Base-by-base conservation (phyloP, 257 asterid species). In the Capsicum baccatum region DNA sequence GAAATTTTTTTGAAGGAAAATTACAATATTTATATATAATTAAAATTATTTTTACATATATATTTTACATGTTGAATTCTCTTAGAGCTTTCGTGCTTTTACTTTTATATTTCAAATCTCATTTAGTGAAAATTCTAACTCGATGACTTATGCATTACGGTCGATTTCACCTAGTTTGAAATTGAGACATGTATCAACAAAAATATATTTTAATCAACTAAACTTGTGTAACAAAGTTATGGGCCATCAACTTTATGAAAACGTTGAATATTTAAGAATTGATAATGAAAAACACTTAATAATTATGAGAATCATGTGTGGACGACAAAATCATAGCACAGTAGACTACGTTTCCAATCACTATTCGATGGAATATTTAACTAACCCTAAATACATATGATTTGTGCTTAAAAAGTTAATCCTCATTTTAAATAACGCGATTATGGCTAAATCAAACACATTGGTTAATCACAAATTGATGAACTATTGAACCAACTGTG, bases 251-350 rank as follows among this genome's bases (percentile, higher is more conserved):
- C 47, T 74, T 74, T 48, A 76, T 67, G 56, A 89, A 89, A 87
- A 89, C 69, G 73, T 59, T 50, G 81, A 73, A 70, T 69, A 89
- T 79, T 8, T 42, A 55, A 12, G 62, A 74, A 21, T 74, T 50
- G 62, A 74, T 74, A 0, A 21, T 47, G 19, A 74, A 83, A 60
- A 64, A 80, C 84, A 83, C 84, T 89, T 26, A 26, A 26, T 84
- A 80, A 39, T 39, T 5, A 89, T 87, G 68, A 83, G 15, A 83
- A 70, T 55, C 64, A 57, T 60, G 55, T 85, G 88, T 88, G 92
- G 92, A 87, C 88, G 91, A 89, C 91, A 88, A 84, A 50, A 91
- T 89, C 81, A 91, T 91, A 47, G 80, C 84, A 86, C 63, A 6
- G 26, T 35, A 47, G 88, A 87, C 81, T 50, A 56, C 12, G 21